Conservation (phyloP, 768 basidiomycete genomes). For the Kwoniella sp. region DNA sequence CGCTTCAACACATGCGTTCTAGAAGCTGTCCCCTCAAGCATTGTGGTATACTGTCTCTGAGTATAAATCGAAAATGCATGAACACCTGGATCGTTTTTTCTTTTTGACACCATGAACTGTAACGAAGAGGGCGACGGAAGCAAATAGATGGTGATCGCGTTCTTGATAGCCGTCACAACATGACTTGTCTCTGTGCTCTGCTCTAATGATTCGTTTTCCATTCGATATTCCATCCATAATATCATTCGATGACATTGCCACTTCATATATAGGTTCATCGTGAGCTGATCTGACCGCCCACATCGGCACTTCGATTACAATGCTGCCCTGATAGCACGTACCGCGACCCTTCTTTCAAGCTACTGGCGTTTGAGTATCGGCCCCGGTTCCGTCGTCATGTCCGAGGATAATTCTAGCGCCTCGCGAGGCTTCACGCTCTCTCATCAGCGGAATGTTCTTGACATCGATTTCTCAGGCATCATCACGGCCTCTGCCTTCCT, state of each 20-base stretch:
- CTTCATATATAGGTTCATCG: too few species aligned
- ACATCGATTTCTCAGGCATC: slow-evolving; percentile 86
- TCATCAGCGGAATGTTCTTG: slow-evolving; percentile 93
- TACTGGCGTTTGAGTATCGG: background rate
- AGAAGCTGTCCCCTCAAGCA: too few species aligned
- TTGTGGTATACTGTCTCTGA: too few species aligned
- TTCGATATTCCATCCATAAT: background rate
- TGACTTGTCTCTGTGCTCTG: background rate
- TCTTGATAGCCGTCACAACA: background rate
- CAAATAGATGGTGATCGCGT: background rate
- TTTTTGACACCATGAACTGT: background rate
- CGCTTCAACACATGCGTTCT: too few species aligned
- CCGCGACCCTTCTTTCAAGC: background rate
- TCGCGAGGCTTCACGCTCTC: slow-evolving; percentile 47
- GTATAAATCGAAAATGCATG: too few species aligned
- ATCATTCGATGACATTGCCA: background rate
- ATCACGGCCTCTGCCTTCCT: slow-evolving; percentile 93
- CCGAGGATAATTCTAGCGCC: slow-evolving; percentile 10
- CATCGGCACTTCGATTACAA: background rate
- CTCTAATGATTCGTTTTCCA: too few species aligned
- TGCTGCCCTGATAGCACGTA: background rate
- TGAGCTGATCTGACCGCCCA: too few species aligned
- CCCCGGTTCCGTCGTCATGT: slow-evolving; percentile 14
- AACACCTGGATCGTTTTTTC: too few species aligned
- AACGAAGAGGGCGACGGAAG: background rate